Conservation (phyloP, 2,329 filamentous ascomycete genomes). For the Trematosphaeria pertusa region DNA sequence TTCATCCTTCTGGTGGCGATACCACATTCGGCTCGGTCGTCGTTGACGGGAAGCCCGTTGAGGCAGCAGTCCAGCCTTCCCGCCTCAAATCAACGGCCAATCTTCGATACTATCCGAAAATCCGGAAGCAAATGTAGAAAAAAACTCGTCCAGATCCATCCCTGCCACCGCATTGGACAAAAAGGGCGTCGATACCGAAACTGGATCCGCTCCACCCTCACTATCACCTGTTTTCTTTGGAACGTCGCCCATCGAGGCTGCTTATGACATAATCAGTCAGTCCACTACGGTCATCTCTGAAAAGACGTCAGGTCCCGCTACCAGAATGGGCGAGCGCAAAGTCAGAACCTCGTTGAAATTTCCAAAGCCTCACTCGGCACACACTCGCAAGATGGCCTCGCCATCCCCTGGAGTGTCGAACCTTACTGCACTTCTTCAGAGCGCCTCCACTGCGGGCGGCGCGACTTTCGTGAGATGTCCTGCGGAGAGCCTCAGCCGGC, state of each 20-base stretch:
- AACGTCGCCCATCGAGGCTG: conserved; percentile 8
- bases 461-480: conserved; percentile 36
- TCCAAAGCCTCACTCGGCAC: conserved; percentile 17
- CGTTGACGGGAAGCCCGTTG: conserved; percentile 15
- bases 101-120: conserved; percentile 11
- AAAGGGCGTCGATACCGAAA: conserved; percentile 8
- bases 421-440: conserved; percentile 24
- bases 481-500: conserved; percentile 24
- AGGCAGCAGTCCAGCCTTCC: conserved; percentile 20
- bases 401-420: conserved; percentile 18
- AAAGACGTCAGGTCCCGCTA: conserved; percentile 7
- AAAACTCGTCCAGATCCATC: conserved; percentile 9
- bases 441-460: conserved; percentile 21
- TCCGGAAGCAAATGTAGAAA: conserved; percentile 10
- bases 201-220: conserved; percentile 5
- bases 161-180: conserved; percentile 13
- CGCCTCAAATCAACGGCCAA: conserved; percentile 11
- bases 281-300: conserved; percentile 4
- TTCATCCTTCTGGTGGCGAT: conserved; percentile 18
- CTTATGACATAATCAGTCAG: conserved; percentile 8
- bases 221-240: conserved; percentile 4
- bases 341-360: conserved; percentile 20
- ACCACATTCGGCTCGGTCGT: conserved; percentile 22
- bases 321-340: conserved; percentile 35
- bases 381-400: conserved; percentile 23